Base-by-base conservation (phyloP, 345 rosid genomes). In the Syzygium grande region DNA sequence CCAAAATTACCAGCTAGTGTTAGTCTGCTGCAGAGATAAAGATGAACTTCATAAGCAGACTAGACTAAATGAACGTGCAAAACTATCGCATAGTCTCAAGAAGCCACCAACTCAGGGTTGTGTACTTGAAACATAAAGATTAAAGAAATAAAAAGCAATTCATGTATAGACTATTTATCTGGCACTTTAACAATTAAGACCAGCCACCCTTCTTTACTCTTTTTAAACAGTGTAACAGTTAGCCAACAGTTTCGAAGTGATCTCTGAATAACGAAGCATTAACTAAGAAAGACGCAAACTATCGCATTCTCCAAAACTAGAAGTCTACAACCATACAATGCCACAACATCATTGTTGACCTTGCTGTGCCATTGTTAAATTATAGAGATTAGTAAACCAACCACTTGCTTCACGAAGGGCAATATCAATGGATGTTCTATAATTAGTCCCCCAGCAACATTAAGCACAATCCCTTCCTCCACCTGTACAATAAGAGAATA, bases 391-490 rank as follows among this genome's bases (percentile, higher is more conserved):
- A 89, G 87, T 78, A 88, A 84, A 92, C 98, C 16, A 77, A 98
- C 99, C 98, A 95, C 96, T 92, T 94, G 87, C 88, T 98, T 94
- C 51, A 96, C 91, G 13, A 85, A 92, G 51, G 99, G 97, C 90
- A 91, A 88, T 52, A 96, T 87, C 90, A 94, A 85, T 59, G 98
- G 97, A 92, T 98, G 98, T 73, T 98, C 98, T 7, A 94, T 94
- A 77, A 94, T 89, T 41, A 98, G 94, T 54, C 94, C 98, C 88
- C 99, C 99, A 4, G 99, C 99, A 86, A 94, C 96, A 46, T 93
- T 90, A 84, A 95, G 94, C 88, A 95, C 97, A 87, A 53, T 91
- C 52, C 96, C 96, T 90, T 98, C 99, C 52, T 94, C 95, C 84
- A 98, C 89, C 99, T 95, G 91, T 13, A 87, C 73, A 87, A 78